A percentile compares a stretch with the other conserved stretches of the same genome.
These are phyloP conservation scores for Phylloporus sp. DNA, from an alignment of 768 basidiomycete species.

Conservation along the genomic window DNA sequence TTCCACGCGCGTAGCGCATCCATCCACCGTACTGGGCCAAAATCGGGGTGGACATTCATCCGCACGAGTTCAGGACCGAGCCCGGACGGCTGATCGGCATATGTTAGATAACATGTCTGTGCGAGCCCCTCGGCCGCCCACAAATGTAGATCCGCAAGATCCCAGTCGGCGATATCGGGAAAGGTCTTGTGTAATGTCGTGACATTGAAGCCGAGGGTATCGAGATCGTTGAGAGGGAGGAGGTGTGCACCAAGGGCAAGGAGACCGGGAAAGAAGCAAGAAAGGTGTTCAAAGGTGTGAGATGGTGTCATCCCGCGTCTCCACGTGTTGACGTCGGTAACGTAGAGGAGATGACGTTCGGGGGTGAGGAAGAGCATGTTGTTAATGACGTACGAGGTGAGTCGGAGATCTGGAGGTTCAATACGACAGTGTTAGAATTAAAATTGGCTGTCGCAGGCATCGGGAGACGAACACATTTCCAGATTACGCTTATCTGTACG, in stretches of 20 bases:
- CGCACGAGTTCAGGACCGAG: conserved; percentile 53
- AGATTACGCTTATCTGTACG: conserved; percentile 55
- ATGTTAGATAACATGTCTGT: conserved; percentile 64
- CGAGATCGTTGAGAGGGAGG: conserved; percentile 51
- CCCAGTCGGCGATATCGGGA: conserved; percentile 37
- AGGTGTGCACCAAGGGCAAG: conserved; percentile 66
- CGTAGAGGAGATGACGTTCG: conserved; percentile 41
- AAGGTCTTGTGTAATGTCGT: conserved; percentile 30
- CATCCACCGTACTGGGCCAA: conserved; percentile 20
- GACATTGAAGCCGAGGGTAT: conserved; percentile 42
- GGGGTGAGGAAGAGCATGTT: conserved; percentile 35
- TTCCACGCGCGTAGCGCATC: conserved; percentile 44
- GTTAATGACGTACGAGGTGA: conserved; percentile 56
- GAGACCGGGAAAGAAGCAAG: conserved; percentile 75
- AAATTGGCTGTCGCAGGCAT: not conserved
- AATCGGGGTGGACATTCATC: conserved; percentile 12
- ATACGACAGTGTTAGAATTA: not conserved
- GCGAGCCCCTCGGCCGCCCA: conserved; percentile 78
- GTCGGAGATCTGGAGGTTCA: conserved; percentile 59
- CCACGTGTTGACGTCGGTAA: conserved; percentile 43
- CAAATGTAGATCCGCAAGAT: conserved; percentile 56
- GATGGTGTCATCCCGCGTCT: conserved; percentile 30
- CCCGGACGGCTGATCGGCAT: conserved; percentile 66
- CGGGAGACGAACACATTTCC: conserved; percentile 54
- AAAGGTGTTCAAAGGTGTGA: conserved; percentile 62